Evolutionary conservation across 2,329 filamentous ascomycete genomes (phyloP), one percentile per base, ranked within the genome.

Genomic region (Verticillium albo-atrum): DNA sequence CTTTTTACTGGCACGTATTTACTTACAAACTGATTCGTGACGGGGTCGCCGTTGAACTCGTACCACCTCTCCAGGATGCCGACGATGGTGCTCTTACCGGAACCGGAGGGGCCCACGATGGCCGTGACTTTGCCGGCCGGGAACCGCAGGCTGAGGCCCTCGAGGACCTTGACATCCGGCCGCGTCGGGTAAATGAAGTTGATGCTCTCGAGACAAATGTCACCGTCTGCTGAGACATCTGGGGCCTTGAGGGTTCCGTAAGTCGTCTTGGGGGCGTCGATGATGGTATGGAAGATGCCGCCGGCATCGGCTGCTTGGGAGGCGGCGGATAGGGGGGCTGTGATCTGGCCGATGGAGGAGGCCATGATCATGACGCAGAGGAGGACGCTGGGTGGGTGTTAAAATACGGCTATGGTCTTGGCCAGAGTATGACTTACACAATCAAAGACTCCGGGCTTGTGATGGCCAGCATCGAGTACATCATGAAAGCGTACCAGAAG

Each of bases 61-160:
- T 79, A 79, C 73, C 74, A 79, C 50, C 77, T 67, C 62, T 78
- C 75, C 6, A 79, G 58, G 7, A 79, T 62, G 0, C 66, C 74
- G 7, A 79, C 72, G 32, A 79, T 73, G 0, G 77, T 79, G 61
- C 74, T 77, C 65, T 79, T 79, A 0, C 77, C 77, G 2, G 72
- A 77, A 1, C 77, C 77, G 1, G 75, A 78, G 1, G 75, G 72
- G 0, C 77, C 77, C 20, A 79, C 76, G n/a, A 79, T 55, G 17
- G 77, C 77, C 0, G 76, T 63, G 27, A 63, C 61, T 32, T 67
- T 62, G 4, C 67, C 67, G 6, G 65, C 62, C 4, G 57, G 59
- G 12, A 68, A 61, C 34, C 51, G 57, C n/a, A 69, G 60, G 51
- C 51, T 61, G 15, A 78, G 64, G 2, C 68, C 66, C 27, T 73